Evolutionary conservation across 2,329 filamentous ascomycete genomes (phyloP).

Genomic region (Colletotrichum gigasporum): DNA sequence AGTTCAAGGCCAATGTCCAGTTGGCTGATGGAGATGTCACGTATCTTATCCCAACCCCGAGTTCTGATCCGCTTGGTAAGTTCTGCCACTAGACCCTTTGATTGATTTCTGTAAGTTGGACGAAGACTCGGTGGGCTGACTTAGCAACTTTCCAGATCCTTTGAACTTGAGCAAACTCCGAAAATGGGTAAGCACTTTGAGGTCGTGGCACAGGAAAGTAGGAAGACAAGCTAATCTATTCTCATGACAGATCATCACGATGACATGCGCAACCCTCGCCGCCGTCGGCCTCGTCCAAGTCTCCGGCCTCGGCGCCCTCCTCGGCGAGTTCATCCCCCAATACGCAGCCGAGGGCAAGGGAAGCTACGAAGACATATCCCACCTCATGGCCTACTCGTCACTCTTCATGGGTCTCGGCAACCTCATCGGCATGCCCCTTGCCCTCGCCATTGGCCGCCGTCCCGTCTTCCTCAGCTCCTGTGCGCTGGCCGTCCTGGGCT

Average conservation of each 20-base stretch:
- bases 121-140: too few species aligned
- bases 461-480: constrained; percentile 43
- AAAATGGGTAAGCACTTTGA: constrained; percentile 2
- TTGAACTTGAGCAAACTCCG: constrained; percentile 9
- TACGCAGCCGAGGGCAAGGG: constrained; percentile 13
- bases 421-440: constrained; percentile 44
- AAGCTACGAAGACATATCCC: constrained; percentile 17
- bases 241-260: background rate
- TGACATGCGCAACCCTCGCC: constrained; percentile 14
- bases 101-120: too few species aligned
- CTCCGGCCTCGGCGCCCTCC: constrained; percentile 16
- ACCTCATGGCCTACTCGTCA: constrained; percentile 17
- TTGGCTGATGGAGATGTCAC: constrained; percentile 43
- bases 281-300: constrained; percentile 14
- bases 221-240: accelerated
- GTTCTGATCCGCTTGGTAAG: constrained; percentile 41
- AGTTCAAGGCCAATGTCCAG: constrained; percentile 33
- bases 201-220: accelerated
- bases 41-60: constrained; percentile 44
- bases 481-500: constrained; percentile 38
- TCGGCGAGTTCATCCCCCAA: constrained; percentile 15
- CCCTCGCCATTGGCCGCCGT: constrained; percentile 45
- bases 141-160: background rate
- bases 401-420: constrained; percentile 42
- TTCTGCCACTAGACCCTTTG: background rate